Evolutionary conservation across 2,329 filamentous ascomycete genomes (phyloP), one percentile per base, ranked within the genome.

Genomic region (Blastomyces parvus): DNA sequence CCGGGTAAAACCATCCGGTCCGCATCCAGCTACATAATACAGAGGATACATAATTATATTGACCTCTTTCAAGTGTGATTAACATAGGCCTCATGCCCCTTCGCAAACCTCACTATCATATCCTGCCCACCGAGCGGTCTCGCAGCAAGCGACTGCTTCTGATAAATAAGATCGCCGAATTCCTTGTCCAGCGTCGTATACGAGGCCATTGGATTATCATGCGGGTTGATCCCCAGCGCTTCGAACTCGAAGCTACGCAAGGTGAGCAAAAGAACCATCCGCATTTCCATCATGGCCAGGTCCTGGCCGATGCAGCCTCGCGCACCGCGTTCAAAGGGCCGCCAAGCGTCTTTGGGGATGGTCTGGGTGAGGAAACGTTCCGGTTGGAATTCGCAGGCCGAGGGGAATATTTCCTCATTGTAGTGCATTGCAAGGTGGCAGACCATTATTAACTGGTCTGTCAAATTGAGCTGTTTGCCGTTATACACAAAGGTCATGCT

Each of bases 231-330:
- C 38, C 59, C 50, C 40, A 63, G 64, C 27, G 62, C 59, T n/a
- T 67, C 63, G 59, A 73, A 67, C 25, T 70, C 66, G 59, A 73
- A 71, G 30, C 59, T 64, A 7, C 69, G 63, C 30, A 68, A 57
- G 2, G 66, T 65, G 64, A 74, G 60, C 25, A 70, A 66, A 11
- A 74, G 63, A 0, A 66, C 65, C n/a, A 70, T 65, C 53, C 70
- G 68, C 17, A 73, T 59, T 67, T 82, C 79, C 30, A 82, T 73
- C 67, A 80, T 76, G 0, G 80, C 80, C 22, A 83, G 70, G 57
- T 79, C 76, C 64, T 82, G 78, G 3, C 81, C 81, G 27, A 83
- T 75, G 64, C 81, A 83, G 36, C 77, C 79, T 9, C 81, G 70
- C 1, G 76, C 74, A 0, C 81, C 80, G 52, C 78, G 76, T 64